phyloP scores from a whole-genome alignment of 2,329 filamentous ascomycete genomes.

The Fusarium sp. region DNA sequence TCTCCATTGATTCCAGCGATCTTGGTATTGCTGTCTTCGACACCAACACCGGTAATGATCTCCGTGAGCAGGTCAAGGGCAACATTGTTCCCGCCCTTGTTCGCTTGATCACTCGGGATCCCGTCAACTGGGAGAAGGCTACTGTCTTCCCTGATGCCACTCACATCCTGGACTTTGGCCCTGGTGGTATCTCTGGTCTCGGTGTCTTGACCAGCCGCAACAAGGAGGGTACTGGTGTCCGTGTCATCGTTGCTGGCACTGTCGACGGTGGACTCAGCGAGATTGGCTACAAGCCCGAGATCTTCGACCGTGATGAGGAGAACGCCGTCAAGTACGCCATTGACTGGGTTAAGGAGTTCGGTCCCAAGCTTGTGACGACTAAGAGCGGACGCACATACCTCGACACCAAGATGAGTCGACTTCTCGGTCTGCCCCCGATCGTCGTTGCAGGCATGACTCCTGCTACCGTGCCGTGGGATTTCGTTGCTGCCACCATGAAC shows the following conservation, averaged over 20 bases:
- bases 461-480: conserved; percentile 89
- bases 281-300: conserved; percentile 96
- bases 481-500: conserved; percentile 92
- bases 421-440: conserved; percentile 86
- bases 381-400: conserved; percentile 91
- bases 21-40: conserved; percentile 90
- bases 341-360: conserved; percentile 98
- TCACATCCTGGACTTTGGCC: conserved; percentile 96
- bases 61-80: conserved; percentile 75
- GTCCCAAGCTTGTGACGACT: conserved; percentile 90
- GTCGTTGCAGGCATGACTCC: conserved; percentile 97
- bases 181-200: conserved; percentile 95
- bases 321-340: conserved; percentile 94
- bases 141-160: conserved; percentile 92
- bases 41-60: conserved; percentile 88
- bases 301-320: conserved; percentile 96
- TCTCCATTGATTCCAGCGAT: conserved; percentile 78
- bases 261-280: conserved; percentile 90
- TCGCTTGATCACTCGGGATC: conserved; percentile 92
- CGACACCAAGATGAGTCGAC: conserved; percentile 94
- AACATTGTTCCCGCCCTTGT: conserved; percentile 89
- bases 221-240: conserved; percentile 98
- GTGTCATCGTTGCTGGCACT: conserved; percentile 94
- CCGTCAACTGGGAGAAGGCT: conserved; percentile 96
- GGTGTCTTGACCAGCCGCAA: conserved; percentile 97